A percentile compares a stretch with the other conserved stretches of the same genome.
Evolutionary conservation across 2,329 filamentous ascomycete genomes (phyloP).

Genomic region (Domatiomyces catenatus): DNA sequence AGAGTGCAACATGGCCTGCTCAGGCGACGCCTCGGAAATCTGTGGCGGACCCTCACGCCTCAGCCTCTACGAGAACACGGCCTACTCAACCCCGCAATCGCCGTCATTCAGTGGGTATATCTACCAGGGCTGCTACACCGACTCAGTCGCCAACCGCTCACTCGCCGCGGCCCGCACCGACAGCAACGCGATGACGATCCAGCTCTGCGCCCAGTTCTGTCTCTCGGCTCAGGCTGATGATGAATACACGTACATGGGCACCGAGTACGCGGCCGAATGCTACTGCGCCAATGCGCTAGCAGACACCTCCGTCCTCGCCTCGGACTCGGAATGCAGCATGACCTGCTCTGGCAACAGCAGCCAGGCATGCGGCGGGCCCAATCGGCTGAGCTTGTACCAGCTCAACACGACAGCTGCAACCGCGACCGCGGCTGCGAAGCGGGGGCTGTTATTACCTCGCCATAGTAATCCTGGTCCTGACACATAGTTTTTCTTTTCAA

Average conservation of each 20-base stretch:
- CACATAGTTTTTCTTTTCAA: no score
- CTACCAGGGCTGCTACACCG: constrained; percentile 28
- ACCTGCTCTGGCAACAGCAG: constrained; percentile 15
- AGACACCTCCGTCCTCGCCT: background rate
- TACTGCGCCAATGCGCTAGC: constrained; percentile 19
- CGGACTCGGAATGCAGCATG: constrained; percentile 8
- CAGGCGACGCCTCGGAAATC: constrained; percentile 24
- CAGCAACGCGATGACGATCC: constrained; percentile 18
- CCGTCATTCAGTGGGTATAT: background rate
- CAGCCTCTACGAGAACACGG: constrained; percentile 16
- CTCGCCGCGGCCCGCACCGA: constrained; percentile 25
- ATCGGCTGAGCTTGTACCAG: constrained; percentile 13
- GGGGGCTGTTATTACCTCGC: background rate
- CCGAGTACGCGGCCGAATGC: constrained; percentile 26
- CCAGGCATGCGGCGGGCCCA: constrained; percentile 17
- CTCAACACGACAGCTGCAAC: background rate
- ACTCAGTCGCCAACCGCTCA: constrained; percentile 22
- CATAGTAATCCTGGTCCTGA: background rate
- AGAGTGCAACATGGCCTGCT: constrained; percentile 30
- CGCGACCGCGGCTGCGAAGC: background rate
- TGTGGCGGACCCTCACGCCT: constrained; percentile 39
- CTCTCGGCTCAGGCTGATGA: background rate
- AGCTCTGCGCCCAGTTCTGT: constrained; percentile 18
- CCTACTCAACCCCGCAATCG: background rate
- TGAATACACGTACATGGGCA: constrained; percentile 23